These are phyloP conservation scores for Phytophthora pini DNA, from an alignment of 352 stramenopile species.

Conservation along the genomic window DNA sequence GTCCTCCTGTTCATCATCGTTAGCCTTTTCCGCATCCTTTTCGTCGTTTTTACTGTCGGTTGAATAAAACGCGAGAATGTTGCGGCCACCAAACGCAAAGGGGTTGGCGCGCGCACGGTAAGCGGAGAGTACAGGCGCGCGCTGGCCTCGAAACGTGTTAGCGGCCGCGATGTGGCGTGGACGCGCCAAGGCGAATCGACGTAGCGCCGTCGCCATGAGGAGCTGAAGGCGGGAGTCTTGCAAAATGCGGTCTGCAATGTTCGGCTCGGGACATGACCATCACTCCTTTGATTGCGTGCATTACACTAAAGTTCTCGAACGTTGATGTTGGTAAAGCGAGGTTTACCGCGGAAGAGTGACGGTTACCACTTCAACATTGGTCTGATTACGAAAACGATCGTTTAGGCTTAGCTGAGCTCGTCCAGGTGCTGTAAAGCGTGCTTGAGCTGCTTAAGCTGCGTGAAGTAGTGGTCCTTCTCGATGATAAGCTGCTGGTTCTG, in stretches of 20 bases:
- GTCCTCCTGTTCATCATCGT: slow-evolving; percentile 18
- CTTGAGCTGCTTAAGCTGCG: slow-evolving; percentile 80
- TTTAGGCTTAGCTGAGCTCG: slow-evolving; percentile 40
- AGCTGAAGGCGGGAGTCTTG: neutral
- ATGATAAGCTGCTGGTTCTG: slow-evolving; percentile 70
- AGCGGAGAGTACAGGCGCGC: slow-evolving; percentile 5
- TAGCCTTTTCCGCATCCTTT: slow-evolving; percentile 34
- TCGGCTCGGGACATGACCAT: slow-evolving; percentile 6
- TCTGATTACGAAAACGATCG: slow-evolving; percentile 1
- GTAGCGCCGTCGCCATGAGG: slow-evolving; percentile 47
- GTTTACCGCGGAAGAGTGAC: slow-evolving; percentile 6
- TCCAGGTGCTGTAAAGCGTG: slow-evolving; percentile 77
- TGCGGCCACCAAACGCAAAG: slow-evolving; percentile 13
- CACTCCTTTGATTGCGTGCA: slow-evolving; percentile 19
- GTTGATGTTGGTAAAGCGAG: slow-evolving; percentile 6
- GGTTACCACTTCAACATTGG: slow-evolving; percentile 12
- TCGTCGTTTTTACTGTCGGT: slow-evolving; percentile 35
- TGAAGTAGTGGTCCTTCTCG: slow-evolving; percentile 79
- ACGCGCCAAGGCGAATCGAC: slow-evolving; percentile 40
- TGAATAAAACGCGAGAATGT: slow-evolving; percentile 36
- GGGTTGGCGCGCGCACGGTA: slow-evolving; percentile 10
- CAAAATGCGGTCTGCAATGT: slow-evolving; percentile 7
- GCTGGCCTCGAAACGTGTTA: slow-evolving; percentile 7
- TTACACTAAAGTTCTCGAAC: slow-evolving; percentile 20
- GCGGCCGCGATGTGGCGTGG: slow-evolving; percentile 6